Base-by-base conservation (phyloP, 2,329 filamentous ascomycete species). In the Scolecobasidium constrictum region DNA sequence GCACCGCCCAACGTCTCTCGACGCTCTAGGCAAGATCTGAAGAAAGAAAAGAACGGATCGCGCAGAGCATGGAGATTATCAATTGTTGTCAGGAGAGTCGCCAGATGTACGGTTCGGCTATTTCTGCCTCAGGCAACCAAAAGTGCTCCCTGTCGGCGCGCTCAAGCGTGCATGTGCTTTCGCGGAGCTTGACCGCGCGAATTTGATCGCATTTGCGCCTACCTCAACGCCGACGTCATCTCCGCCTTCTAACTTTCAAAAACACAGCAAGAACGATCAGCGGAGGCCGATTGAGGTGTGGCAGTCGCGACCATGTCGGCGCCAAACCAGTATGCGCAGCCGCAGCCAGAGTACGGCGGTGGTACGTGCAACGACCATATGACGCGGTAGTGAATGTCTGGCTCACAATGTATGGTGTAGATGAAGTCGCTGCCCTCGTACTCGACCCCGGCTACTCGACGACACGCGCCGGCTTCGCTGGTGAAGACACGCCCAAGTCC, bases 351-450 rank as follows among this genome's bases (percentile, higher is more conserved):
- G 13, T 46, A 46, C 18, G 46, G 38, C 20, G 46, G 46, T 23
- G 44, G 44, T 46, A 40, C 15, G 42, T 22, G 53, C 60, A 44
- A 56, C 58, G 26, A 58, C 53, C 46, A 57, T 58, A 43, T 7
- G 7, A 11, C 12, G 7, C 9, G 6, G 6, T 33, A 19, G 40
- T 22, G 13, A 16, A 20, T 7, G 35, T 38, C 16, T 11, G 16
- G 21, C 34, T 36, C 9, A 43, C 45, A 35, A 35, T 23, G 15
- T 26, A 12, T 35, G 15, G 19, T 15, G 16, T 55, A 94, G 92
- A 98, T 71, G 92, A 98, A 69, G 88, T 98, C 50, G 93, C 88
- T 26, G 93, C 93, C 41, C 83, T 98, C 53, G 86, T 98, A 28
- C 85, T 98, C 58, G 92, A 98, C 59, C 85, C 92, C 3, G 92